Percentiles rank a stretch among this genome's conserved stretches.
Conservation (phyloP, 768 basidiomycete genomes). For the Leccinum subgranulosum region DNA sequence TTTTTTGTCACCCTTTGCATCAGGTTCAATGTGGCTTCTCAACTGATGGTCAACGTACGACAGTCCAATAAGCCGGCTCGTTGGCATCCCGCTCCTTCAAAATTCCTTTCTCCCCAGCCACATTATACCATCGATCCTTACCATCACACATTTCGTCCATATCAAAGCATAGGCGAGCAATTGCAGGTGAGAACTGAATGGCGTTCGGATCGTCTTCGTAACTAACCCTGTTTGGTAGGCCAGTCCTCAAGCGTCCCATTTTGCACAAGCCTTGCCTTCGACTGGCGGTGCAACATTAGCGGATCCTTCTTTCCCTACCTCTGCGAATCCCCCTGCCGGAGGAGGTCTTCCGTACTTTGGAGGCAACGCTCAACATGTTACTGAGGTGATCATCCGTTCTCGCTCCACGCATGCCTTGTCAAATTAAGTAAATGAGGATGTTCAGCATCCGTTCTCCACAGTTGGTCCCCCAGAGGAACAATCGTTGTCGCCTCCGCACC, state of each 20-base stretch:
- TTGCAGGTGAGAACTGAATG: neutral
- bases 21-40: no score
- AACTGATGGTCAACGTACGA: neutral
- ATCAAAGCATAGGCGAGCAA: neutral
- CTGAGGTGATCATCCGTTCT: neutral
- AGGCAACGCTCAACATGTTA: neutral
- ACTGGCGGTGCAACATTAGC: no score
- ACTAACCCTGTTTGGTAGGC: neutral
- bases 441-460: neutral
- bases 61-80: neutral
- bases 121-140: neutral
- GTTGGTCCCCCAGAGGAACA: no score
- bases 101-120: neutral
- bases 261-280: neutral
- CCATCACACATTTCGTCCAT: neutral
- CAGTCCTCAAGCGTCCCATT: accelerated
- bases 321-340: neutral
- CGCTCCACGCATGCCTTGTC: neutral
- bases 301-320: neutral
- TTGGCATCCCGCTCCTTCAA: neutral
- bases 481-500: neutral
- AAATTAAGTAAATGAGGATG: neutral
- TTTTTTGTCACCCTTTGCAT: neutral
- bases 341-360: neutral
- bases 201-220: neutral